phyloP scores from a whole-genome alignment of 345 rosid species.

The Acer saccharum region DNA sequence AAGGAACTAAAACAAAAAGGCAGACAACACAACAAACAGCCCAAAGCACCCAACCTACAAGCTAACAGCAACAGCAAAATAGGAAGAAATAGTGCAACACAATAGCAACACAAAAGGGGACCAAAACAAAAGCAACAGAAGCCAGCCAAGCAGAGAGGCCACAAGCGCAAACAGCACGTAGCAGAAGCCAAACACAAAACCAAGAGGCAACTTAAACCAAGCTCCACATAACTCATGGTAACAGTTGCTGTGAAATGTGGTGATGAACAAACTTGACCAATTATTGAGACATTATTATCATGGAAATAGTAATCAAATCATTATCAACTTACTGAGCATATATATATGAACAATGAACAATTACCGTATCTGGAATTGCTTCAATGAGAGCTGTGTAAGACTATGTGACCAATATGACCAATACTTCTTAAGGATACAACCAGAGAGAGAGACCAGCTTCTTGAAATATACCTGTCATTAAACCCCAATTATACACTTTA shows the following conservation, averaged over 20 bases:
- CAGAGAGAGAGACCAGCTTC: conserved; percentile 99
- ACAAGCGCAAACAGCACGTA: no score
- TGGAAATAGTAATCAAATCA: conserved; percentile 12
- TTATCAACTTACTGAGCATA: conserved; percentile 1
- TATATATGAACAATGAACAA: conserved; percentile 5
- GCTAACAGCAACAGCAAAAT: no score
- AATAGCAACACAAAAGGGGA: no score
- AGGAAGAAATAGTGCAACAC: no score
- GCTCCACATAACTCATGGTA: no score
- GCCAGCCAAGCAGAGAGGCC: no score
- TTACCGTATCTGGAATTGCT: conserved; percentile 97
- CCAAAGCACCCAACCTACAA: no score
- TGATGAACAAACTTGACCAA: neutral
- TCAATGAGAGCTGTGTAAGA: conserved; percentile 98
- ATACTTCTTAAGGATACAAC: conserved; percentile 95
- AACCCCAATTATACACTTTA: conserved; percentile 14
- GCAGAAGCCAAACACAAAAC: no score
- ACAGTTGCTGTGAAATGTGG: neutral
- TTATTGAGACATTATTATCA: conserved; percentile 15
- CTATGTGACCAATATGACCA: conserved; percentile 91
- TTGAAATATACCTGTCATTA: conserved; percentile 83
- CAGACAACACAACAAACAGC: no score
- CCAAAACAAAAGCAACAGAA: no score
- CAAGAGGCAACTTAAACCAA: no score
- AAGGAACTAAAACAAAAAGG: no score